Conservation (phyloP, 306 rosid genomes). For the Leucaena leucocephala region DNA sequence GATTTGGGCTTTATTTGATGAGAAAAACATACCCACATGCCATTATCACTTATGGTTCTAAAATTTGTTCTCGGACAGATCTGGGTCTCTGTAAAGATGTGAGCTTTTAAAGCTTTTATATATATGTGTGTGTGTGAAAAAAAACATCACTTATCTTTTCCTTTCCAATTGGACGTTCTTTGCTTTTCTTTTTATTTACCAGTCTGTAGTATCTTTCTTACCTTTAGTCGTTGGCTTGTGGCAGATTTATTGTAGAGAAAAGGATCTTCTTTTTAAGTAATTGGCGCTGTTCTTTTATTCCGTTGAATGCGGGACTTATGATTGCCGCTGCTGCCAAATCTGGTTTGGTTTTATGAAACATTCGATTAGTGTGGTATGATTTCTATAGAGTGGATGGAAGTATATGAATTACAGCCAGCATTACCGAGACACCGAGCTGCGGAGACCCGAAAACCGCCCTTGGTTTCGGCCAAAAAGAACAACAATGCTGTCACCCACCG, state of each 20-base stretch:
- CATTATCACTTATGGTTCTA: conserved; percentile 43
- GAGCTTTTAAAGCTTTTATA: conserved; percentile 36
- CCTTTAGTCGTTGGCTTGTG: conserved; percentile 48
- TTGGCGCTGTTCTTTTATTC: conserved; percentile 47
- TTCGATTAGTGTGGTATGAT: conserved; percentile 74
- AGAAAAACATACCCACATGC: conserved; percentile 51
- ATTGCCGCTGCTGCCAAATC: conserved; percentile 48
- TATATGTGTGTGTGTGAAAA: background rate
- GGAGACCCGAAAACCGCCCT: conserved; percentile 60
- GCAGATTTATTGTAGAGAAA: conserved; percentile 74
- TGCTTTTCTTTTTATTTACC: conserved; percentile 54
- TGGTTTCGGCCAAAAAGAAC: conserved; percentile 76
- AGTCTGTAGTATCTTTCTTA: conserved; percentile 57
- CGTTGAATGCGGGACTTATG: conserved; percentile 44
- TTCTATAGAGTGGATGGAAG: conserved; percentile 89
- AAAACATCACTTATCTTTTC: conserved; percentile 14
- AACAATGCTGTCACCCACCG: conserved; percentile 58
- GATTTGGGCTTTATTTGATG: conserved; percentile 48
- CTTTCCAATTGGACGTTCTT: conserved; percentile 48
- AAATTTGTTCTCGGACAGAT: conserved; percentile 52
- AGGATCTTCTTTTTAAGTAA: conserved; percentile 67
- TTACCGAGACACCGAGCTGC: conserved; percentile 59
- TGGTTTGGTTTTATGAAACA: conserved; percentile 51
- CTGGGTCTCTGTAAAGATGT: conserved; percentile 77
- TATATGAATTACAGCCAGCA: conserved; percentile 65